Conservation (phyloP, 805 yeast genomes). For the Saturnispora serradocipensis region DNA sequence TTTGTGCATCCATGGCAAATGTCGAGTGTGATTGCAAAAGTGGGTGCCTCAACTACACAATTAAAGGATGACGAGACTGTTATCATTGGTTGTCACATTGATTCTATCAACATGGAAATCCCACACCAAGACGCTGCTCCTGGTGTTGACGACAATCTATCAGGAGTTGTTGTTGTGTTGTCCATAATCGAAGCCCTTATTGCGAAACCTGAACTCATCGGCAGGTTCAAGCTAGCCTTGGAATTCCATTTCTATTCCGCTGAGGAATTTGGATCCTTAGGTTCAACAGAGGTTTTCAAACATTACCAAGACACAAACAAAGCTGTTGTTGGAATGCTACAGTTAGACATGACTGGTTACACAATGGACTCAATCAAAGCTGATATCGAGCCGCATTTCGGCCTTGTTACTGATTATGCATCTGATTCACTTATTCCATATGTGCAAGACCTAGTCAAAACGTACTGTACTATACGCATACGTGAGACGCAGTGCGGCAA, state of each 20-base stretch:
- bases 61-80: conserved; percentile 33
- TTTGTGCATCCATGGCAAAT: conserved; percentile 73
- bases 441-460: conserved; percentile 49
- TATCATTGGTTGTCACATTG: conserved; percentile 85
- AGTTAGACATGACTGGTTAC: conserved; percentile 92
- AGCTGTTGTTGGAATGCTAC: conserved; percentile 73
- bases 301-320: conserved; percentile 37
- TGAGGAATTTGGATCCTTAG: conserved; percentile 87
- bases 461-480: conserved; percentile 60
- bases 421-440: conserved; percentile 46
- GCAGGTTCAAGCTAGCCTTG: conserved; percentile 44
- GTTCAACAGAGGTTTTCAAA: conserved; percentile 71
- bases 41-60: conserved; percentile 27
- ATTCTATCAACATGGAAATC: conserved; percentile 64
- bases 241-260: conserved; percentile 95
- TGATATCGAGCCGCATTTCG: conserved; percentile 57
- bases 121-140: conserved; percentile 53
- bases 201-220: conserved; percentile 12
- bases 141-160: conserved; percentile 93
- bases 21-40: conserved; percentile 58
- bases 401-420: conserved; percentile 70
- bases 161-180: conserved; percentile 72
- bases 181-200: conserved; percentile 39
- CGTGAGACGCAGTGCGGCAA: conserved; percentile 79
- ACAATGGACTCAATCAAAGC: conserved; percentile 40